A percentile compares a stretch with the other conserved stretches of the same genome.
Conservation (phyloP, 1,284 basidiomycete species). For the Malassezia brasiliensis region DNA sequence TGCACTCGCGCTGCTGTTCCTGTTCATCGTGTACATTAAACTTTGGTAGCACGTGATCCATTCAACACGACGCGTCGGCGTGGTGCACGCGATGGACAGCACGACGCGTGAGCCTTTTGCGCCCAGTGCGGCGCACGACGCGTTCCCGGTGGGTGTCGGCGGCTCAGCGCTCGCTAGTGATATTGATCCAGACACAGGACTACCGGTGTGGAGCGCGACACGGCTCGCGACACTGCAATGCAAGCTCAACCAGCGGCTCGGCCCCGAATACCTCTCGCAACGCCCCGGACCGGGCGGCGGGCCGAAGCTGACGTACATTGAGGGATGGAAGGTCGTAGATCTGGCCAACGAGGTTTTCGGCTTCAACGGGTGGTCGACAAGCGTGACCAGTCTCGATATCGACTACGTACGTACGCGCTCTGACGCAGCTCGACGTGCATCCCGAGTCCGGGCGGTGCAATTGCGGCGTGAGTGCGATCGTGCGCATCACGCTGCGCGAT, state of each 20-base stretch:
- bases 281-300: slow-evolving; percentile 68
- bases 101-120: background rate
- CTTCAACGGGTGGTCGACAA: slow-evolving; percentile 93
- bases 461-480: slow-evolving; percentile 72
- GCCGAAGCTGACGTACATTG: slow-evolving; percentile 77
- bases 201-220: slow-evolving; percentile 23
- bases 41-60: slow-evolving; percentile 53
- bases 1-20: slow-evolving; percentile 51
- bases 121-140: background rate
- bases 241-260: slow-evolving; percentile 75
- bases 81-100: background rate
- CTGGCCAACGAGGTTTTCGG: slow-evolving; percentile 96
- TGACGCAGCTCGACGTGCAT: slow-evolving; percentile 49
- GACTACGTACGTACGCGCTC: slow-evolving; percentile 52
- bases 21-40: slow-evolving; percentile 84
- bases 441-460: slow-evolving; percentile 56
- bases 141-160: slow-evolving; percentile 8
- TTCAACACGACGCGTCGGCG: slow-evolving; percentile 1
- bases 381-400: slow-evolving; percentile 65
- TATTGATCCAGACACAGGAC: slow-evolving; percentile 7
- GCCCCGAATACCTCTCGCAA: slow-evolving; percentile 82
- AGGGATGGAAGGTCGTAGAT: slow-evolving; percentile 70
- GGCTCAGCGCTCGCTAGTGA: slow-evolving; percentile 1
- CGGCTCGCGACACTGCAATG: slow-evolving; percentile 63
- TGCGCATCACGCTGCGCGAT: slow-evolving; percentile 76